Conservation (phyloP, 2,329 filamentous ascomycete genomes). For the Ramularia endophylla region DNA sequence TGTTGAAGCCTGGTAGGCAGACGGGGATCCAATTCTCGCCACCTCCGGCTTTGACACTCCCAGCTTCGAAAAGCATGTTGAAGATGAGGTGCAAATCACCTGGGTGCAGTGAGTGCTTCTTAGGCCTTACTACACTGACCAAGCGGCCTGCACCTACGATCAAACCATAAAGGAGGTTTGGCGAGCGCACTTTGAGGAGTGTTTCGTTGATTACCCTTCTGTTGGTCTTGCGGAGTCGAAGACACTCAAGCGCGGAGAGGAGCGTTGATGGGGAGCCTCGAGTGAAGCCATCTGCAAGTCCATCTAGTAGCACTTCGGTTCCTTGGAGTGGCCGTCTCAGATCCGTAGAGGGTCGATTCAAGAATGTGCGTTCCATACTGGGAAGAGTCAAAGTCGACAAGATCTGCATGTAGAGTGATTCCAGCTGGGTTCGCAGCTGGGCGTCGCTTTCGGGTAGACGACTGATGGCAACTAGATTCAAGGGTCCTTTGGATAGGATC, state of each 20-base stretch:
- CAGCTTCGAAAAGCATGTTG: conserved; percentile 98
- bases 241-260: conserved; percentile 83
- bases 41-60: conserved; percentile 82
- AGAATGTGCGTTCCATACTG: conserved; percentile 78
- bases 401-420: conserved; percentile 97
- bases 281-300: conserved; percentile 90
- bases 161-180: conserved; percentile 81
- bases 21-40: conserved; percentile 98
- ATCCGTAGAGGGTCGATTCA: conserved; percentile 86
- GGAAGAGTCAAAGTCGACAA: conserved; percentile 90
- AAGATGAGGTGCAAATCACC: conserved; percentile 95
- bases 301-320: conserved; percentile 84
- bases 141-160: conserved; percentile 88
- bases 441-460: conserved; percentile 85
- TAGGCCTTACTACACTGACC: conserved; percentile 89
- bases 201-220: conserved; percentile 80
- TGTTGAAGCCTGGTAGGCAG: conserved; percentile 95
- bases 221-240: conserved; percentile 86
- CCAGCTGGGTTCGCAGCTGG: conserved; percentile 80
- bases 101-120: conserved; percentile 90
- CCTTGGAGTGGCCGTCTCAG: conserved; percentile 83
- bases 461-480: conserved; percentile 92
- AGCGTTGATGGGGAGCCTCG: conserved; percentile 84
- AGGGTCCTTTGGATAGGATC: conserved; percentile 72
- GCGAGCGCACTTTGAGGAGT: conserved; percentile 70